phyloP scores from a whole-genome alignment of 1,284 basidiomycete species.

The Naganishia liquefaciens region DNA sequence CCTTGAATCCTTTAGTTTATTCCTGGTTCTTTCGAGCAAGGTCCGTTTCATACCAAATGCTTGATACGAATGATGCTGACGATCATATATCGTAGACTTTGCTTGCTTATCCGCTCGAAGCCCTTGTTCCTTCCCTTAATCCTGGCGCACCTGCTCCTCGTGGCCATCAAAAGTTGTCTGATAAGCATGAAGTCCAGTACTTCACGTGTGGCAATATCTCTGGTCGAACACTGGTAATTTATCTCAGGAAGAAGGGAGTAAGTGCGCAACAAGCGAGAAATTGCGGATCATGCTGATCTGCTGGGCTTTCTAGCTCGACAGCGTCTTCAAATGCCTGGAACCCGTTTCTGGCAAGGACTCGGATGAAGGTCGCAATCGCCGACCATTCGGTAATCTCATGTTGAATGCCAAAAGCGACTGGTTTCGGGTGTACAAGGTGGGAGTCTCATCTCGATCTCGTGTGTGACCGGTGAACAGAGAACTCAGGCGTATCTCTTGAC shows the following conservation, averaged over 20 bases:
- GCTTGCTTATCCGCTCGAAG: slow-evolving; percentile 89
- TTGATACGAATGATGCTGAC: background rate
- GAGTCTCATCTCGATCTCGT: slow-evolving; percentile 37
- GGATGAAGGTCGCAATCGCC: slow-evolving; percentile 60
- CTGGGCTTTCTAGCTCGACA: slow-evolving; percentile 63
- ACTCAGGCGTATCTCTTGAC: background rate
- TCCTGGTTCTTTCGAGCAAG: slow-evolving; percentile 91
- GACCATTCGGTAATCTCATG: slow-evolving; percentile 70
- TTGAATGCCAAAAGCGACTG: slow-evolving; percentile 78
- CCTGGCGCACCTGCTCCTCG: slow-evolving; percentile 39
- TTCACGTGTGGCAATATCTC: slow-evolving; percentile 87
- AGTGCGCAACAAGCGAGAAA: slow-evolving; percentile 40
- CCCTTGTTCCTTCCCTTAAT: slow-evolving; percentile 77
- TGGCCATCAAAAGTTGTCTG: slow-evolving; percentile 79
- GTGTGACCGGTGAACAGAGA: background rate
- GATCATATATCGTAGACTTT: slow-evolving; percentile 35
- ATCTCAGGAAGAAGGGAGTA: slow-evolving; percentile 94
- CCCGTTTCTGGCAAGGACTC: slow-evolving; percentile 84
- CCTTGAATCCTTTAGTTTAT: slow-evolving; percentile 90
- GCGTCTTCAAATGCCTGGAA: slow-evolving; percentile 89
- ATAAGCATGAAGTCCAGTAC: slow-evolving; percentile 82
- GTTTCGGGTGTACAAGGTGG: slow-evolving; percentile 82
- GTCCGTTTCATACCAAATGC: slow-evolving; percentile 52
- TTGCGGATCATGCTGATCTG: background rate
- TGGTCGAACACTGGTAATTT: slow-evolving; percentile 83